Evolutionary conservation across 2,329 filamentous ascomycete genomes (phyloP).

Genomic region (Exophiala xenobiotica): DNA sequence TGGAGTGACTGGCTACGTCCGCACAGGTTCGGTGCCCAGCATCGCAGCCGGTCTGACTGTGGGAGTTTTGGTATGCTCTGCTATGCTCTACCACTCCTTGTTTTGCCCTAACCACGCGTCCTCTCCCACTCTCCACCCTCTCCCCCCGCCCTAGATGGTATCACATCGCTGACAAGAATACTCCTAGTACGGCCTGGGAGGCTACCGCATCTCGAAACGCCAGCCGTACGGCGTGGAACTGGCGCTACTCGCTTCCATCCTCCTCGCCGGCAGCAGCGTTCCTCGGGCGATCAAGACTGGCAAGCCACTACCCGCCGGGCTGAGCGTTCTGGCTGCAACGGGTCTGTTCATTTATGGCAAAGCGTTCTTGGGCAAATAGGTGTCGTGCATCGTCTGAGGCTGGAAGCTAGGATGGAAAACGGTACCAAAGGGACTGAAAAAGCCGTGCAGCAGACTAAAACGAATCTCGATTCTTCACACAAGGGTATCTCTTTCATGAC

Average conservation of each 20-base stretch:
- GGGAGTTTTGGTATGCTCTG: conserved; percentile 58
- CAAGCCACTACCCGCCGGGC: conserved; percentile 79
- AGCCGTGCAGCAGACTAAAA: background rate
- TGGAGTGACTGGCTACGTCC: conserved; percentile 81
- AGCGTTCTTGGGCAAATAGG: conserved; percentile 51
- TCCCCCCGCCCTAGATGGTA: background rate
- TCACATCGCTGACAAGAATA: background rate
- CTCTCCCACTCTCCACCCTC: conserved; percentile 34
- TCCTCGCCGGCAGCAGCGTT: conserved; percentile 80
- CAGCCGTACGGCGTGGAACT: conserved; percentile 83
- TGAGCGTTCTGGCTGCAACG: conserved; percentile 76
- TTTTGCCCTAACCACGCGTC: too few relatives aligned
- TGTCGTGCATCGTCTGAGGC: background rate
- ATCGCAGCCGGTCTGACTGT: conserved; percentile 82
- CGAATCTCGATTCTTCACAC: background rate
- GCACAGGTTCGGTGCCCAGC: conserved; percentile 82
- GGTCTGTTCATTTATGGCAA: conserved; percentile 78
- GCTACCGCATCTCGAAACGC: conserved; percentile 72
- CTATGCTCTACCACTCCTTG: background rate
- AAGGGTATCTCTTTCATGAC: too few relatives aligned
- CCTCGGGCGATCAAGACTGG: conserved; percentile 76
- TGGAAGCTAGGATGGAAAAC: too few relatives aligned
- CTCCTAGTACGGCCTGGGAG: conserved; percentile 74
- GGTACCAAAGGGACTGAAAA: too few relatives aligned
- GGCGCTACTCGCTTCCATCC: conserved; percentile 80